phyloP scores from a whole-genome alignment of 352 stramenopile species.

The Globisporangium carolinianum region DNA sequence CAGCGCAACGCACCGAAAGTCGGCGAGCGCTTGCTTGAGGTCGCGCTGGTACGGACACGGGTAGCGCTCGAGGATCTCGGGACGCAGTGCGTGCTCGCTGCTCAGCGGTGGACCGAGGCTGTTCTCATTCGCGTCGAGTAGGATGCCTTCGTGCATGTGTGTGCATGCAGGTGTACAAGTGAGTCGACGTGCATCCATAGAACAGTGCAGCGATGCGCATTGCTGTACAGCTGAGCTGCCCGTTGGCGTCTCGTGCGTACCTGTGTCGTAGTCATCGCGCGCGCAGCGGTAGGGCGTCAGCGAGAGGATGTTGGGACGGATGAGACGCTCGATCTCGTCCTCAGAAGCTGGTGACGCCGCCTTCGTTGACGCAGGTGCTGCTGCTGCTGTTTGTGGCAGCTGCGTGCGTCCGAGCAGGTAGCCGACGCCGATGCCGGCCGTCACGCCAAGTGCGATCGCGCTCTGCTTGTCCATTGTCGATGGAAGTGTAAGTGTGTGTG shows the following conservation, averaged over 20 bases:
- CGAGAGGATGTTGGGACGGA: conserved; percentile 95
- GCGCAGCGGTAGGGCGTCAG: conserved; percentile 96
- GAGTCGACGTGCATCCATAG: background rate
- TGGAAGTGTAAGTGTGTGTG: background rate
- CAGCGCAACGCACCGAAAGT: conserved; percentile 39
- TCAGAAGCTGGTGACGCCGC: conserved; percentile 6
- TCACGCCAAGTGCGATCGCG: conserved; percentile 48
- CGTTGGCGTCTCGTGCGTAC: conserved; percentile 11
- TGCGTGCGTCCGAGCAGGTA: conserved; percentile 60
- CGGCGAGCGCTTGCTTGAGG: conserved; percentile 90
- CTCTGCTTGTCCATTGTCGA: conserved; percentile 57
- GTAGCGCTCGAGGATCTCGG: conserved; percentile 90
- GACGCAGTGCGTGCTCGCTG: conserved; percentile 59
- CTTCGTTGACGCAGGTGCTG: background rate
- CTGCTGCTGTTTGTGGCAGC: background rate
- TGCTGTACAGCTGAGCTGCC: no score
- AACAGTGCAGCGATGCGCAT: no score
- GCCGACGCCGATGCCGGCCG: conserved; percentile 55
- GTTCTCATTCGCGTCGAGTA: conserved; percentile 99
- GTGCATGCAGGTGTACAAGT: background rate
- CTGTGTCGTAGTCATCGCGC: conserved; percentile 93
- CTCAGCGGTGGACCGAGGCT: conserved; percentile 88
- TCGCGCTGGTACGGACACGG: conserved; percentile 92
- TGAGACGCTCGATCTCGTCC: conserved; percentile 83
- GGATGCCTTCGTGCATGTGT: conserved; percentile 56